Conservation (phyloP, 768 basidiomycete genomes). For the Russula sp. region DNA sequence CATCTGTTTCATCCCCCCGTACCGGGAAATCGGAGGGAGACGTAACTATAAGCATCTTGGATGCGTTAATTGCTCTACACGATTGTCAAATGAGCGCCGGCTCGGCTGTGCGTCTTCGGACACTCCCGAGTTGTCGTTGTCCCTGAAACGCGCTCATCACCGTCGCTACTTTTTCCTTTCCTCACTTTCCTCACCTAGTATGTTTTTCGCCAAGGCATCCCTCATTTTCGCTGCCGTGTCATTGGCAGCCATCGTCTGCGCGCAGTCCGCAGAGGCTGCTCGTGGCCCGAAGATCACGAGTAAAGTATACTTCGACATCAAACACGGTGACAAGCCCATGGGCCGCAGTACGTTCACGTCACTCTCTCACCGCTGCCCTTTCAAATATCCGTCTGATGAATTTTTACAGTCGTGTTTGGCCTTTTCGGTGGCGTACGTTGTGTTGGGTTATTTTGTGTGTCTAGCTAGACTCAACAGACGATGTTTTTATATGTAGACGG, state of each 20-base stretch:
- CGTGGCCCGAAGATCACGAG: constrained; percentile 89
- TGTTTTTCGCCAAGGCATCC: constrained; percentile 61
- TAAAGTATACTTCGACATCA: constrained; percentile 93
- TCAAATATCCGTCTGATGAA: background rate
- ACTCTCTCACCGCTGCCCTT: background rate
- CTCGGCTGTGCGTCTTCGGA: constrained; percentile 1
- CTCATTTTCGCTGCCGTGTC: constrained; percentile 61
- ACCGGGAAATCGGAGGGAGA: too few species aligned
- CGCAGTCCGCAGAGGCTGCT: constrained; percentile 69
- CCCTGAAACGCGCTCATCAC: constrained; percentile 25
- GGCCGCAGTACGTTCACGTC: constrained; percentile 62
- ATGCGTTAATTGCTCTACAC: too few species aligned
- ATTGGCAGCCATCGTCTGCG: constrained; percentile 67
- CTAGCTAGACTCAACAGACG: constrained; percentile 1
- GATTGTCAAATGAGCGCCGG: too few species aligned
- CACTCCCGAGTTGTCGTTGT: constrained; percentile 9
- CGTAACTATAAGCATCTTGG: too few species aligned
- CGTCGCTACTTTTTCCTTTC: constrained; percentile 28
- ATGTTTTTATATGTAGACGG: constrained; percentile 52
- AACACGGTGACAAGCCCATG: constrained; percentile 82
- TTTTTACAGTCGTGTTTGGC: constrained; percentile 68
- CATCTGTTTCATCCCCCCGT: too few species aligned
- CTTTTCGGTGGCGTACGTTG: constrained; percentile 77
- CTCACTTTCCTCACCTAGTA: constrained; percentile 41
- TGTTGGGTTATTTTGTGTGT: background rate